These are phyloP conservation scores for Lachnellula occidentalis DNA, from an alignment of 2,329 filamentous ascomycete genomes.

Conservation along the genomic window DNA sequence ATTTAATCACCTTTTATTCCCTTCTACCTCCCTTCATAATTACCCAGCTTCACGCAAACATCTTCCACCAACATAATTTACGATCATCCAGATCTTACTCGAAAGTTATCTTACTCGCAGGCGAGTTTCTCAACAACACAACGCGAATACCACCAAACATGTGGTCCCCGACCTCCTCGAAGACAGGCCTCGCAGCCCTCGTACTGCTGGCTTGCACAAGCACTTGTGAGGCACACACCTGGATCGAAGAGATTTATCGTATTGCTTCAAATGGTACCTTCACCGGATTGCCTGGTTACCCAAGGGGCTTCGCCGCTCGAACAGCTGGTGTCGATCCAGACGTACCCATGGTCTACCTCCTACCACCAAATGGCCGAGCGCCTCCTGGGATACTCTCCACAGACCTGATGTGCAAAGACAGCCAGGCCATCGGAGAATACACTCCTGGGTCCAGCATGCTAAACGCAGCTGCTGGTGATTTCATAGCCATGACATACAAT, in stretches of 20 bases:
- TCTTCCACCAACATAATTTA: background rate
- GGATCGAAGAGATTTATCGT: conserved; percentile 71
- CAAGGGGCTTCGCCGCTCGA: conserved; percentile 64
- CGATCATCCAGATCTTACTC: background rate
- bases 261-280: conserved; percentile 72
- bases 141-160: conserved; percentile 12
- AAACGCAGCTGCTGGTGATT: conserved; percentile 52
- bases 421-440: conserved; percentile 48
- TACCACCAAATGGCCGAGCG: conserved; percentile 49
- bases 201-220: conserved; percentile 15
- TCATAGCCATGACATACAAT: conserved; percentile 60
- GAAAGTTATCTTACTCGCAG: conserved; percentile 11
- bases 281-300: conserved; percentile 63
- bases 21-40: background rate
- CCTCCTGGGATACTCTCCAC: conserved; percentile 41
- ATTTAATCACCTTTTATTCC: conserved; percentile 1
- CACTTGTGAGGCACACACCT: conserved; percentile 59
- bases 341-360: conserved; percentile 52
- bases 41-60: too few relatives aligned
- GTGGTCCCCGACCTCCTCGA: conserved; percentile 8
- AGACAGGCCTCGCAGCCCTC: conserved; percentile 11
- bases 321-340: conserved; percentile 55
- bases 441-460: conserved; percentile 17
- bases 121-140: conserved; percentile 12
- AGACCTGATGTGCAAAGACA: conserved; percentile 57